Evolutionary conservation across 1,284 basidiomycete genomes (phyloP), one percentile per base, ranked within the genome.

Genomic region (Leccinum cinnamomeum): DNA sequence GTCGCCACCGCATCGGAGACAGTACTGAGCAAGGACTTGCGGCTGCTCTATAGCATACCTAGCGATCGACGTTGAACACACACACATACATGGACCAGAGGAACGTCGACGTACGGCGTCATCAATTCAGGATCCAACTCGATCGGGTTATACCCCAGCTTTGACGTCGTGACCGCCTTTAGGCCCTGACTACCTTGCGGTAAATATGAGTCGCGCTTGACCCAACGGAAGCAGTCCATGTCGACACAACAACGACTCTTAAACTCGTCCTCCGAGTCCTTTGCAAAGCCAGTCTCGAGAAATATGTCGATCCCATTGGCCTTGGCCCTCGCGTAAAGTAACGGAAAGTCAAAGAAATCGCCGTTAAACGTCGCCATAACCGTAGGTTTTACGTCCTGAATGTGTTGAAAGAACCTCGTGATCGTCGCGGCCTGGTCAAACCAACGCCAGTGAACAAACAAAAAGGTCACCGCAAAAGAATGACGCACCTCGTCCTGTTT

Each of bases 181-280:
- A 99, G 82, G 72, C 97, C 97, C 76, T 99, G 97, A 81, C 92
- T 95, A 37, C 97, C 97, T 79, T 99, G 97, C 0, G 97, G 97
- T 6, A 99, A 81, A 74, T 99, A 99, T n/a, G 96, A 98, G 78
- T 99, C 97, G 53, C 97, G 91, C 78, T 99, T 99, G 59, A 99
- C 97, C 97, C 97, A 99, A 71, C 97, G 87, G 84, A 98, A 99
- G 76, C 95, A 98, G 75, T 99, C 97, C 94, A 99, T 97, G 76
- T 99, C 97, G 41, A 91, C 93, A 69, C 95, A 97, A n/a, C 85
- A 87, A 8, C 93, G 84, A 68, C 90, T 92, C 81, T 99, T 98
- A 83, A 90, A 99, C 76, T 99, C 97, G 63, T 95, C 92, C 75
- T 99, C 97, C 2, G 84, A 82, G 75, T 99, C 97, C 67, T 88